Evolutionary conservation across 1,284 basidiomycete species (phyloP).

Genomic region (Malassezia nana): DNA sequence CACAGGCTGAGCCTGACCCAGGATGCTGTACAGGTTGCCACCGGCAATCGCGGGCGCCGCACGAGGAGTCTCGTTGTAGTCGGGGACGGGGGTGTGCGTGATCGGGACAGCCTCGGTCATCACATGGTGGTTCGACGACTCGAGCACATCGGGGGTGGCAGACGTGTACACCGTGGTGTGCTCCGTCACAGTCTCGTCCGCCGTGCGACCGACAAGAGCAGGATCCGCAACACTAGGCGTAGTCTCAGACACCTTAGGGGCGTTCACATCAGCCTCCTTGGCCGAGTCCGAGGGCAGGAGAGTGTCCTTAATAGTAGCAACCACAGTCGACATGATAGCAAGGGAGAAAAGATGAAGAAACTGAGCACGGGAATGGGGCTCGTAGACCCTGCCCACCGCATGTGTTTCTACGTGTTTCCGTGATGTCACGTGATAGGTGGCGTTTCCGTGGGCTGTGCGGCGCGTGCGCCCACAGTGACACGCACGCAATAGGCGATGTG

Average conservation of each 20-base stretch:
- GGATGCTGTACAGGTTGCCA: slow-evolving; percentile 8
- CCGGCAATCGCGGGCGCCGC: slow-evolving; percentile 12
- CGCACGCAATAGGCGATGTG: too few relatives aligned
- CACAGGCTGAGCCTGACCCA: neutral
- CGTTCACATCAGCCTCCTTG: neutral
- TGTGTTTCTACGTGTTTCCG: neutral
- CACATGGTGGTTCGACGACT: slow-evolving; percentile 16
- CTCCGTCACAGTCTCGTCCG: neutral
- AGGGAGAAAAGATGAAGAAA: neutral
- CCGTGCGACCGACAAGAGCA: neutral
- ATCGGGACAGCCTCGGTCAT: slow-evolving; percentile 15
- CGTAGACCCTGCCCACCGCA: neutral
- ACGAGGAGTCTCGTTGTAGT: slow-evolving; percentile 9
- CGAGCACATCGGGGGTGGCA: slow-evolving; percentile 13
- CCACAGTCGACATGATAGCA: neutral
- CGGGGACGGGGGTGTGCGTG: slow-evolving; percentile 13
- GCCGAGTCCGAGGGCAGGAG: neutral
- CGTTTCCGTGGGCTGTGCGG: neutral
- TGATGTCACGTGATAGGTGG: neutral
- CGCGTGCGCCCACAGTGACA: neutral
- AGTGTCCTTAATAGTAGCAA: neutral
- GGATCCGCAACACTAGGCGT: neutral
- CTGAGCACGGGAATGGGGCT: neutral
- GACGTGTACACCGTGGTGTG: slow-evolving; percentile 14
- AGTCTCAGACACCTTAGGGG: neutral